phyloP scores from a whole-genome alignment of 1,139 yeast species.

The Geotrichum macrosporum region DNA sequence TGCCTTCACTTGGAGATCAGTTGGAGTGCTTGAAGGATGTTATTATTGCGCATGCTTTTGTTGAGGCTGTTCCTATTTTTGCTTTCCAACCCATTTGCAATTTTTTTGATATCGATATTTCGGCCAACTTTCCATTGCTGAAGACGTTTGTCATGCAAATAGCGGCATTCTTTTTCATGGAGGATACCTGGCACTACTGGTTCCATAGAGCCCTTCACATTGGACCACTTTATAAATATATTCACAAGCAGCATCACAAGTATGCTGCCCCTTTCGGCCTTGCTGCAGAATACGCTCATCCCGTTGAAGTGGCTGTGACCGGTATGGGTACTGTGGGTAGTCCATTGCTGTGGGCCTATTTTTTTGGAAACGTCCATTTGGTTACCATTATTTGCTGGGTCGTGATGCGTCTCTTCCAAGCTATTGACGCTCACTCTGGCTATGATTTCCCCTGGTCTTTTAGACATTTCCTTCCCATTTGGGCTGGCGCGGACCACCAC shows the following conservation, averaged over 20 bases:
- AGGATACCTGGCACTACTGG: constrained; percentile 96
- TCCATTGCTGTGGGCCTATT: constrained; percentile 68
- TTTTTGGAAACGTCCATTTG: constrained; percentile 67
- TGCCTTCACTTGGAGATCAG: constrained; percentile 76
- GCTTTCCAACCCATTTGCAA: constrained; percentile 88
- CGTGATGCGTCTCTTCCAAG: constrained; percentile 79
- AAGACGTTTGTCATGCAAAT: constrained; percentile 59
- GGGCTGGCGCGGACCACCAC: constrained; percentile 99
- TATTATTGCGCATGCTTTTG: constrained; percentile 75
- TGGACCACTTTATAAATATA: constrained; percentile 79
- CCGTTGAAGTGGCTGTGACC: constrained; percentile 80
- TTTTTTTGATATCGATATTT: constrained; percentile 63
- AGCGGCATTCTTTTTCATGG: constrained; percentile 69
- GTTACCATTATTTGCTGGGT: constrained; percentile 86
- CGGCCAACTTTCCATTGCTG: constrained; percentile 77
- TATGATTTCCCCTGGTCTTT: constrained; percentile 96
- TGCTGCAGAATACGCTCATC: constrained; percentile 96
- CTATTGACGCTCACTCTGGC: constrained; percentile 95
- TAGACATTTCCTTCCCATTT: constrained; percentile 82
- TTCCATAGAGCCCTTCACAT: constrained; percentile 83
- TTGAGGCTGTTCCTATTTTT: constrained; percentile 95
- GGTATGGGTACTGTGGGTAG: constrained; percentile 95
- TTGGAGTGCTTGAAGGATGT: constrained; percentile 88
- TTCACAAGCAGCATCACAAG: constrained; percentile 94
- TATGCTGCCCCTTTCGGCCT: constrained; percentile 96